A percentile compares a stretch with the other conserved stretches of the same genome.
These are phyloP conservation scores for Talaromyces nanjingensis DNA, from an alignment of 495 filamentous ascomycete species.

Conservation along the genomic window DNA sequence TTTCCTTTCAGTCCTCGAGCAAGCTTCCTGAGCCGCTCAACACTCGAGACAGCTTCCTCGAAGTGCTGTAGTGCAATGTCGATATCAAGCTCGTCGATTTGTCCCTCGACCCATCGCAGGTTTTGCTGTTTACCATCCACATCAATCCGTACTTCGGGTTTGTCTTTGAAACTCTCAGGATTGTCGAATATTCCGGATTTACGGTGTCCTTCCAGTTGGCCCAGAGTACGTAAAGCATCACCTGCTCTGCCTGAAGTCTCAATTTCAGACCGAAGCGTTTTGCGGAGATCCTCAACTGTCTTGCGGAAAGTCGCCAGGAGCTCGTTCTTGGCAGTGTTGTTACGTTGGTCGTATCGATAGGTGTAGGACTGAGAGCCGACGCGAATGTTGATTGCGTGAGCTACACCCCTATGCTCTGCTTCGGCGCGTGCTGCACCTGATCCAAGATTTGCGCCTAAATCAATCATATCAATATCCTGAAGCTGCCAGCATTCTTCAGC, in stretches of 20 bases:
- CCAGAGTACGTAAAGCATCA: constrained; percentile 75
- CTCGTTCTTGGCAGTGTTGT: constrained; percentile 66
- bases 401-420: constrained; percentile 57
- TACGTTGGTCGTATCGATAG: constrained; percentile 72
- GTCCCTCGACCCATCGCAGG: constrained; percentile 86
- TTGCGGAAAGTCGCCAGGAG: constrained; percentile 85
- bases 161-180: constrained; percentile 53
- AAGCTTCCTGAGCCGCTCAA: constrained; percentile 76
- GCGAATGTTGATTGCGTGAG: constrained; percentile 85
- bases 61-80: constrained; percentile 88
- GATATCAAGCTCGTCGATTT: constrained; percentile 95
- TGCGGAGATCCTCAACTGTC: constrained; percentile 81
- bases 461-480: constrained; percentile 87
- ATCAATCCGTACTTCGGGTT: constrained; percentile 72
- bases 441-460: constrained; percentile 61
- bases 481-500: constrained; percentile 94
- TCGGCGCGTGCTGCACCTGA: constrained; percentile 48
- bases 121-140: constrained; percentile 96
- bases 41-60: constrained; percentile 70
- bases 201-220: constrained; percentile 52
- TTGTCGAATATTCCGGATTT: constrained; percentile 64
- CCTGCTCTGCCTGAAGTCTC: constrained; percentile 70
- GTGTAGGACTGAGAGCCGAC: constrained; percentile 90
- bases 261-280: constrained; percentile 71
- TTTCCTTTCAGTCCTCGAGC: constrained; percentile 78